Conservation (phyloP, 208 protist genomes). For the Acanthamoeba healyi region DNA sequence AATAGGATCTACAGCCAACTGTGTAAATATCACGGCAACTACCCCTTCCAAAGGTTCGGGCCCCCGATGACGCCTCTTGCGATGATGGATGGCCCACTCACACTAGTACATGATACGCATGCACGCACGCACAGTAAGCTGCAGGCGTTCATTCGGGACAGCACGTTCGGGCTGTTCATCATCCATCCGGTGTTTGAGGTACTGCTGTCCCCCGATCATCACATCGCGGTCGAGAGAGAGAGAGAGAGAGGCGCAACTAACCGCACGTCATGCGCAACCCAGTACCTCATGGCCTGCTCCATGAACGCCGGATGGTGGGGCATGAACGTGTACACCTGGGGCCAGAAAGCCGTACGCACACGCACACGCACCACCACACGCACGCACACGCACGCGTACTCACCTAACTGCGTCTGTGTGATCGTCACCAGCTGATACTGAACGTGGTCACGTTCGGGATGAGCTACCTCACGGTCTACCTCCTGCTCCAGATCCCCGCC, state of each 20-base stretch:
- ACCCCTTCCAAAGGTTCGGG: conserved; percentile 44
- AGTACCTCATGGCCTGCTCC: conserved; percentile 47
- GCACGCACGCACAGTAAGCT: not conserved
- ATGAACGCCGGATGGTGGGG: conserved; percentile 32
- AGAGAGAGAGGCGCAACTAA: too few species aligned
- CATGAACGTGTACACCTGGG: conserved; percentile 44
- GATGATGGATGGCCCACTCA: too few species aligned
- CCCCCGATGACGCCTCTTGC: too few species aligned
- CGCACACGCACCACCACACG: too few species aligned
- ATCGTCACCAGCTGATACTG: conserved; percentile 10
- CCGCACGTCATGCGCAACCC: too few species aligned
- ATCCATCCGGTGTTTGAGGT: conserved; percentile 44
- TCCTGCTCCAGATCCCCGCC: conserved; percentile 33
- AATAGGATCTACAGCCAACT: conserved; percentile 46
- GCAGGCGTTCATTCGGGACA: conserved; percentile 37
- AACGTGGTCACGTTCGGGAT: conserved; percentile 39
- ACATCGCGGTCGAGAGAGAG: too few species aligned
- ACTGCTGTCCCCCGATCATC: too few species aligned
- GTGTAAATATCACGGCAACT: conserved; percentile 55
- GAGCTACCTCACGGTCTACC: conserved; percentile 29
- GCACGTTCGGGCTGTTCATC: conserved; percentile 54
- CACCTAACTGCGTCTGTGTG: too few species aligned
- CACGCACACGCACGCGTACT: too few species aligned
- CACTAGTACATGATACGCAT: too few species aligned
- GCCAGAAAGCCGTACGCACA: conserved; percentile 21